A percentile compares a stretch with the other conserved stretches of the same genome.
Evolutionary conservation across 2,329 filamentous ascomycete genomes (phyloP).

Genomic region (Colletotrichum endophyticum): DNA sequence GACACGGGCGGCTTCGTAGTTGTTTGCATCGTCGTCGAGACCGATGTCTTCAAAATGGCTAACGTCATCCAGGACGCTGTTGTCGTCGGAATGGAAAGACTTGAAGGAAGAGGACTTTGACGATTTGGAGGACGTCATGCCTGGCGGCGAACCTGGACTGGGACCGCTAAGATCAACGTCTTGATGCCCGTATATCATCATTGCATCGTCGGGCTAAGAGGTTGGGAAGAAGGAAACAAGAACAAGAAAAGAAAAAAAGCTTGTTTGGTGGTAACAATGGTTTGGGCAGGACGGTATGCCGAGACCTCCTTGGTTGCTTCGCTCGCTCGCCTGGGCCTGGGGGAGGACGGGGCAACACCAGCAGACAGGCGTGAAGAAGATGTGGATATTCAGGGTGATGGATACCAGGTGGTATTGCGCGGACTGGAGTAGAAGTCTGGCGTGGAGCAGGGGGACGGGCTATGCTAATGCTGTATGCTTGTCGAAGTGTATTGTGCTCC

Average conservation of each 20-base stretch:
- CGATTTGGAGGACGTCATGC: constrained; percentile 83
- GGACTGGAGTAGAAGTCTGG: neutral
- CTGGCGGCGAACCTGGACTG: constrained; percentile 64
- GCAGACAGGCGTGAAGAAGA: neutral
- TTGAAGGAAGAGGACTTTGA: constrained; percentile 90
- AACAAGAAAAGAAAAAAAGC: constrained; percentile 12
- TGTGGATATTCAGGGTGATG: neutral
- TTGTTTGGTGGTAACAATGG: constrained; percentile 9
- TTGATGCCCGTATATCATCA: constrained; percentile 23
- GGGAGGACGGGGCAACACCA: constrained; percentile 16
- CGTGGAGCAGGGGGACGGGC: neutral
- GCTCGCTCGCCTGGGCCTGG: neutral
- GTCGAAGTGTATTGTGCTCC: neutral
- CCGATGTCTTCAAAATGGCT: constrained; percentile 94
- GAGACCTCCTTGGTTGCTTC: neutral
- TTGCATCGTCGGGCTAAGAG: constrained; percentile 8
- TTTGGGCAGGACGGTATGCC: neutral
- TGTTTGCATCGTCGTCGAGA: constrained; percentile 66
- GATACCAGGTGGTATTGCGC: neutral
- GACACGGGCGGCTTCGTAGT: constrained; percentile 29
- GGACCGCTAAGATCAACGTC: constrained; percentile 19
- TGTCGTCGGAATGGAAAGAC: constrained; percentile 75
- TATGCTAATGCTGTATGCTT: neutral
- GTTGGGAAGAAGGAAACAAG: neutral
- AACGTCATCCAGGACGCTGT: constrained; percentile 72